phyloP scores from a whole-genome alignment of 257 asterid species.

The Dorcoceras hygrometricum region DNA sequence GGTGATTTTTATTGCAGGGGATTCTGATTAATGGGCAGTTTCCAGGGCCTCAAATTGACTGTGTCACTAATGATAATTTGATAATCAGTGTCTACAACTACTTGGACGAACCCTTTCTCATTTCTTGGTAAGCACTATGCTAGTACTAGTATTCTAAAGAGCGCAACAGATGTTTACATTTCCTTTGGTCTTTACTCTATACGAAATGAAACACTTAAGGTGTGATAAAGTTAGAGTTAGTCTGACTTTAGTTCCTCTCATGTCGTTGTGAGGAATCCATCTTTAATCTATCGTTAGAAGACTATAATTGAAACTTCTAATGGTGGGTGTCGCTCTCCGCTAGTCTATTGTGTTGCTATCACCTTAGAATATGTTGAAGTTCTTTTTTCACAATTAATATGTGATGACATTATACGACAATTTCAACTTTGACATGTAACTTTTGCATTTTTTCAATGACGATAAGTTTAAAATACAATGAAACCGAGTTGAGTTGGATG shows the following conservation, averaged over 20 bases:
- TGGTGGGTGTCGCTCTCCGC: too few species aligned
- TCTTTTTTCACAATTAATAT: too few species aligned
- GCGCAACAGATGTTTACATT: too few species aligned
- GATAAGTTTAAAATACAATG: too few species aligned
- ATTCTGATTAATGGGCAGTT: conserved; percentile 92
- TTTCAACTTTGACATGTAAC: too few species aligned
- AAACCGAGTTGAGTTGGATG: too few species aligned
- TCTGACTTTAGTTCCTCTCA: too few species aligned
- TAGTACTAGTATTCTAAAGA: too few species aligned
- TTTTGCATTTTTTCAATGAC: too few species aligned
- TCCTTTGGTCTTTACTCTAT: not conserved
- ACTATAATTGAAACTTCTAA: not conserved
- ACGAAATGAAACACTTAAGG: not conserved
- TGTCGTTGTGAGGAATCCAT: not conserved
- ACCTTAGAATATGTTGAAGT: too few species aligned
- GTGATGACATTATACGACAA: too few species aligned
- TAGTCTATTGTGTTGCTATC: too few species aligned
- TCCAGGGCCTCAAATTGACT: conserved; percentile 96
- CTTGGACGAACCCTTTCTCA: conserved; percentile 83
- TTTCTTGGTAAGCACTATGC: conserved; percentile 88
- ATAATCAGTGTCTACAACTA: conserved; percentile 79
- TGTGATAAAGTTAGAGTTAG: not conserved
- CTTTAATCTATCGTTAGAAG: not conserved
- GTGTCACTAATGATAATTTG: conserved; percentile 91
- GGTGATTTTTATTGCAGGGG: conserved; percentile 60